Evolutionary conservation across 768 basidiomycete species (phyloP), one percentile per base, ranked within the genome.

Genomic region (Macrolepiota fuliginosa): DNA sequence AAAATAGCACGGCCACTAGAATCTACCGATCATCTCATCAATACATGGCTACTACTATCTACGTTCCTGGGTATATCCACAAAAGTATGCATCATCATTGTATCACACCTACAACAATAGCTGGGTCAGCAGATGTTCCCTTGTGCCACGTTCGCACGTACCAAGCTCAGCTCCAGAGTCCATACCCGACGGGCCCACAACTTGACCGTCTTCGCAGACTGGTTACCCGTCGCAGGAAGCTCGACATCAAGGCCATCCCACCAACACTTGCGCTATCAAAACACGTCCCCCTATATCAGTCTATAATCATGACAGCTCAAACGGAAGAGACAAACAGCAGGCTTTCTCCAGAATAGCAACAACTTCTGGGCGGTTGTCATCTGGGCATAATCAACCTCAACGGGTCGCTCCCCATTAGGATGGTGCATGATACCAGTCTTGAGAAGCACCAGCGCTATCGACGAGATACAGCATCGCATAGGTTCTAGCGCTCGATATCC

Each of bases 301-400:
- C 10, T 9, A 50, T 15, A 12, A 54, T 54, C 54, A 22, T 46
- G n/a, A 60, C 15, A 39, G 49, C 19, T 61, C 58, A 47, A 19
- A 19, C 54, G 24, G 40, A 49, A 65, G 63, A 39, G 17, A 86
- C 94, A 66, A 75, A 97, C 96, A n/a, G 97, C 97, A 47, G 97
- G 97, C 74, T 99, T 99, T 72, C 97, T 83, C 97, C 97, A 99
- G 81, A 99, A 99, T 42, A 99, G 72, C 40, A 99, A 77, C 47
- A 99, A 79, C 77, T 99, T 99, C 73, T 98, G 96, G 10, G 97
- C 95, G 7, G 96, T 98, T 22, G 90, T 87, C 93, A 98, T 97
- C 77, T 99, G 97, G 57, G 81, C 77, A 65, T 91, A 87, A 74
- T 99, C 95, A 59, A 98, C 83, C 54, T 89, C 89, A 36, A 95